Conservation (phyloP, 139 green algal species). For the Haematococcus lacustris region DNA sequence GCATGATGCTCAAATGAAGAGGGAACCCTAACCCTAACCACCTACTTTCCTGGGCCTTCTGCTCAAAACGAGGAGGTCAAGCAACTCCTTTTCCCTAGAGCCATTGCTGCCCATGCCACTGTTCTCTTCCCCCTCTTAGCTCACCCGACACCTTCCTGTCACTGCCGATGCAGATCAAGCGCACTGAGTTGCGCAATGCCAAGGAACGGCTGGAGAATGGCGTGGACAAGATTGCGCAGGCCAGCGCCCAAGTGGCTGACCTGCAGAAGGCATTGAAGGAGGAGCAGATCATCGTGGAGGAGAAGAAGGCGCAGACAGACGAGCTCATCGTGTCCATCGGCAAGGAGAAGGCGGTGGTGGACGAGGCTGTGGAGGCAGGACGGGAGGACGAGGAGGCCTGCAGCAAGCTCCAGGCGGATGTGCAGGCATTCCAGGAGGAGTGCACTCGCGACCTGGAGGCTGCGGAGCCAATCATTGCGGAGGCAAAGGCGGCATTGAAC, state of each 20-base stretch:
- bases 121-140: no score
- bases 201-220: constrained; percentile 76
- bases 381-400: constrained; percentile 54
- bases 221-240: constrained; percentile 79
- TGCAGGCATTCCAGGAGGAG: constrained; percentile 80
- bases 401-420: constrained; percentile 43
- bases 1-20: no score
- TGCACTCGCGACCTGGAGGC: constrained; percentile 59
- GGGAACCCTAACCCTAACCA: no score
- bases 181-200: constrained; percentile 44
- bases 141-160: no score
- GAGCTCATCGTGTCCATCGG: constrained; percentile 85
- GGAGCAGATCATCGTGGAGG: constrained; percentile 82
- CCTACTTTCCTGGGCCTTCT: no score
- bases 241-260: constrained; percentile 71
- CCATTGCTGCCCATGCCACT: no score
- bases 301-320: constrained; percentile 82
- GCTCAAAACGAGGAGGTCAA: no score
- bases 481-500: constrained; percentile 83
- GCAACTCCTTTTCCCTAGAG: no score
- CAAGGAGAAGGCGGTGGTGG: constrained; percentile 79
- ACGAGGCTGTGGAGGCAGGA: constrained; percentile 70
- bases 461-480: constrained; percentile 80
- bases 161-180: constrained; percentile 28
- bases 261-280: constrained; percentile 72